Conservation (phyloP, 805 yeast genomes). For the Priceomyces melissophilus region DNA sequence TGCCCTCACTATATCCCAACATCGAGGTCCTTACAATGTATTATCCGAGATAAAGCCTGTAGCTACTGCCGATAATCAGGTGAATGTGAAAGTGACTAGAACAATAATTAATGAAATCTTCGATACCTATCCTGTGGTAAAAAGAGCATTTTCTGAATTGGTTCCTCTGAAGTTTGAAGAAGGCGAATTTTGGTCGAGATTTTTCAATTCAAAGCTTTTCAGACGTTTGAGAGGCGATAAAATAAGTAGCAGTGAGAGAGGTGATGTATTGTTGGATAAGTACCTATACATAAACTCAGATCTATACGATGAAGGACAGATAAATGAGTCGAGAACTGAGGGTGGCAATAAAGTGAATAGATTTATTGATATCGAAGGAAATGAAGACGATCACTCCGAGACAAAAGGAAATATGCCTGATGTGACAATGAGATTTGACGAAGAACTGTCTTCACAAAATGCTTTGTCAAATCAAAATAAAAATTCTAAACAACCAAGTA, state of each 20-base stretch:
- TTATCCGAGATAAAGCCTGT: slow-evolving; percentile 91
- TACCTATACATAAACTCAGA: slow-evolving; percentile 72
- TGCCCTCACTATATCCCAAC: slow-evolving; percentile 81
- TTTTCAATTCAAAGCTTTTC: slow-evolving; percentile 86
- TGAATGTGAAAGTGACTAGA: slow-evolving; percentile 86
- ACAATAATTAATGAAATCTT: slow-evolving; percentile 88
- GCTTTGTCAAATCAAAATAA: slow-evolving; percentile 3
- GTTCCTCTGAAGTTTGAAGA: slow-evolving; percentile 81
- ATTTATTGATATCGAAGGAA: slow-evolving; percentile 76
- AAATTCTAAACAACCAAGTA: slow-evolving; percentile 7
- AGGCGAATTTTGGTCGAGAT: slow-evolving; percentile 94
- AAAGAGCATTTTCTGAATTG: slow-evolving; percentile 81
- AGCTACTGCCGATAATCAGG: slow-evolving; percentile 88
- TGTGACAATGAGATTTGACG: slow-evolving; percentile 74
- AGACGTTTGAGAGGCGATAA: slow-evolving; percentile 87
- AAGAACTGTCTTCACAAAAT: slow-evolving; percentile 21
- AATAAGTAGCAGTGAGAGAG: slow-evolving; percentile 67
- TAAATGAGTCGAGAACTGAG: slow-evolving; percentile 15
- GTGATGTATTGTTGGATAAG: slow-evolving; percentile 81
- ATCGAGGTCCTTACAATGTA: slow-evolving; percentile 90
- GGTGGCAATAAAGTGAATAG: slow-evolving; percentile 54
- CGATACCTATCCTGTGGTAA: slow-evolving; percentile 88
- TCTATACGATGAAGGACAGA: slow-evolving; percentile 31
- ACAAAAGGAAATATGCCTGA: slow-evolving; percentile 80
- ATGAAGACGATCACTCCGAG: slow-evolving; percentile 75